Percentiles rank a stretch among this genome's conserved stretches.
These are phyloP conservation scores for Knoxdaviesia proteae DNA, from an alignment of 2,329 filamentous ascomycete genomes.

Conservation along the genomic window DNA sequence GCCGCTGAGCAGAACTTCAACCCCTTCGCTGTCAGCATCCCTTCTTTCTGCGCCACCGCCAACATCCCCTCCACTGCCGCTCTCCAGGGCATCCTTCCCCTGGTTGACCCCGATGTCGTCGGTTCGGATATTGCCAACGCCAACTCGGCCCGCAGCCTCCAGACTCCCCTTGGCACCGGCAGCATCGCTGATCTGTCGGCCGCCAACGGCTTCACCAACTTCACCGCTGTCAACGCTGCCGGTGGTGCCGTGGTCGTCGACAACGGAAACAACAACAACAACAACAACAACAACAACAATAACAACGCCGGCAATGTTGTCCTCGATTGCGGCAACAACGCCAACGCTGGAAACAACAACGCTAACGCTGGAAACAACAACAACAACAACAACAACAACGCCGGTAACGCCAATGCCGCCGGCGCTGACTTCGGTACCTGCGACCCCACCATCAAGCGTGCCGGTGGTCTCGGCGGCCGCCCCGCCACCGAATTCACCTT, in stretches of 20 bases:
- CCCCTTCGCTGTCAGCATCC: conserved; percentile 37
- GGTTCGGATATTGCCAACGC: conserved; percentile 37
- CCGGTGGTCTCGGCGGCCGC: conserved; percentile 34
- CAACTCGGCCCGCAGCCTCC: conserved; percentile 30
- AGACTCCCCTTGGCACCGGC: conserved; percentile 37
- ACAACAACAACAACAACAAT: conserved; percentile 7
- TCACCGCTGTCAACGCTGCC: conserved; percentile 20
- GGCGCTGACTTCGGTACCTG: conserved; percentile 31
- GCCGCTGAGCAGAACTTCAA: conserved; percentile 50
- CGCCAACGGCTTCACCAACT: conserved; percentile 41
- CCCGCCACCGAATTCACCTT: conserved; percentile 42
- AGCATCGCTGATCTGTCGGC: conserved; percentile 44
- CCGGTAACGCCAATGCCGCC: conserved; percentile 10
- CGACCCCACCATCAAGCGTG: conserved; percentile 36
- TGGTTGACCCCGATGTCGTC: conserved; percentile 42
- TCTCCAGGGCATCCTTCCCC: conserved; percentile 44
- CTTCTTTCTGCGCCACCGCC: conserved; percentile 42
- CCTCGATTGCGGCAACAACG: conserved; percentile 4
- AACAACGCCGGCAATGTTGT: conserved; percentile 2
- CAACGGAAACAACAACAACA: conserved; percentile 6
- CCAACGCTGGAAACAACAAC: conserved; percentile 5
- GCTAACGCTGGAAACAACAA: conserved; percentile 4
- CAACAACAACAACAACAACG: conserved; percentile 6
- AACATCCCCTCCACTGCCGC: conserved; percentile 36
- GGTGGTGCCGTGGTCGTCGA: conserved; percentile 7